phyloP scores from a whole-genome alignment of 2,329 filamentous ascomycete species.

The Sclerotinia subarctica region DNA sequence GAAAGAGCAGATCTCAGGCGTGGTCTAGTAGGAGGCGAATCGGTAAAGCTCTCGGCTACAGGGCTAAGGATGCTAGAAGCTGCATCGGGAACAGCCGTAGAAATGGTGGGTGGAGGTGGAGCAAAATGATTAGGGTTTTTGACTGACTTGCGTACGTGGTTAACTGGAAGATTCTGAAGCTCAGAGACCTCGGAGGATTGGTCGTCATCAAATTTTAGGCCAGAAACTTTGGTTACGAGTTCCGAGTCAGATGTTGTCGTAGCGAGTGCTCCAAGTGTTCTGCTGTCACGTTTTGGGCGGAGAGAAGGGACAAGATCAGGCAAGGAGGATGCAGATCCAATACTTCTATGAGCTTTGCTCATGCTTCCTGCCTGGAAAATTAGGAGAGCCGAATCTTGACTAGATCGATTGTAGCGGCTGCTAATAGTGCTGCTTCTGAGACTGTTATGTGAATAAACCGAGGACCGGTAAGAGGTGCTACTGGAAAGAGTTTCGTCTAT shows the following conservation, averaged over 20 bases:
- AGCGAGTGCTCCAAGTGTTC: slow-evolving; percentile 2
- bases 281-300: slow-evolving; percentile 24
- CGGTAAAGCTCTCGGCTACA: slow-evolving; percentile 30
- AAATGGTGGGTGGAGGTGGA: slow-evolving; percentile 11
- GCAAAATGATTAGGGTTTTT: slow-evolving; percentile 25
- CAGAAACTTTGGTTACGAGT: slow-evolving; percentile 21
- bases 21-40: slow-evolving; percentile 9
- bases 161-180: slow-evolving; percentile 19
- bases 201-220: slow-evolving; percentile 19
- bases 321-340: slow-evolving; percentile 35
- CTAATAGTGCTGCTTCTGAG: slow-evolving; percentile 30
- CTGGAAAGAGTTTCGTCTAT: slow-evolving; percentile 36
- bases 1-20: slow-evolving; percentile 8
- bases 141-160: slow-evolving; percentile 27
- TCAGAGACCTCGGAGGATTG: slow-evolving; percentile 23
- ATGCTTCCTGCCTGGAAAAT: slow-evolving; percentile 25
- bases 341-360: slow-evolving; percentile 32
- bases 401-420: slow-evolving; percentile 30
- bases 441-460: slow-evolving; percentile 34
- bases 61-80: slow-evolving; percentile 29
- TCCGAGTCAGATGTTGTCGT: slow-evolving; percentile 17
- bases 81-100: slow-evolving; percentile 9
- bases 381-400: slow-evolving; percentile 35
- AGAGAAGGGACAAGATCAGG: slow-evolving; percentile 37
- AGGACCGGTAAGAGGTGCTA: slow-evolving; percentile 36